Evolutionary conservation across 305 asterid genomes (phyloP).

Genomic region (Caryopteris hybrid): DNA sequence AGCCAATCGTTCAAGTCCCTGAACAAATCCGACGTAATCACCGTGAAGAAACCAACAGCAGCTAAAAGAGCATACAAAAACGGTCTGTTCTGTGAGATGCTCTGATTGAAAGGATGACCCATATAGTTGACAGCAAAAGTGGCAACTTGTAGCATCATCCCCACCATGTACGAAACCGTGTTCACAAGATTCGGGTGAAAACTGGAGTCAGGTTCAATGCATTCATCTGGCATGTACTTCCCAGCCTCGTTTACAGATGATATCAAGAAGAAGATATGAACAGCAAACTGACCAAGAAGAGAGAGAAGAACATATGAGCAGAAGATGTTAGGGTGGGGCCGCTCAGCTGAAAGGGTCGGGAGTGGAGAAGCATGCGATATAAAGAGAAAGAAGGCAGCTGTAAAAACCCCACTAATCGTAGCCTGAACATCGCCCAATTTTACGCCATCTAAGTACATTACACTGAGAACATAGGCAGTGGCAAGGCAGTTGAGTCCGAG

Average conservation of each 20-base stretch:
- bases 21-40: conserved; percentile 74
- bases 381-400: conserved; percentile 93
- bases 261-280: conserved; percentile 76
- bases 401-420: conserved; percentile 93
- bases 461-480: conserved; percentile 93
- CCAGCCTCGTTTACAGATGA: conserved; percentile 86
- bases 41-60: conserved; percentile 75
- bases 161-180: conserved; percentile 97
- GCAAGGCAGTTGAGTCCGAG: conserved; percentile 98
- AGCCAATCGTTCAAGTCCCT: conserved; percentile 87
- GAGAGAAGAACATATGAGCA: conserved; percentile 90
- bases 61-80: conserved; percentile 65
- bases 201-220: conserved; percentile 92
- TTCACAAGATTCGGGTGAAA: conserved; percentile 94
- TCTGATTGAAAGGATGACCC: conserved; percentile 98
- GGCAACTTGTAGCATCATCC: conserved; percentile 97
- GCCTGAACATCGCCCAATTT: conserved; percentile 96
- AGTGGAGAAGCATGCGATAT: conserved; percentile 96
- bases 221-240: conserved; percentile 96
- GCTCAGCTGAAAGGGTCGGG: conserved; percentile 79
- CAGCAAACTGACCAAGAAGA: conserved; percentile 81
- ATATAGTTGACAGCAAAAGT: conserved; percentile 98
- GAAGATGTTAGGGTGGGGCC: conserved; percentile 95
- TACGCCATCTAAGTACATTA: conserved; percentile 94
- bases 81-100: conserved; percentile 81